These are phyloP conservation scores for Botrytis fragariae DNA, from an alignment of 2,329 filamentous ascomycete genomes.

Conservation along the genomic window DNA sequence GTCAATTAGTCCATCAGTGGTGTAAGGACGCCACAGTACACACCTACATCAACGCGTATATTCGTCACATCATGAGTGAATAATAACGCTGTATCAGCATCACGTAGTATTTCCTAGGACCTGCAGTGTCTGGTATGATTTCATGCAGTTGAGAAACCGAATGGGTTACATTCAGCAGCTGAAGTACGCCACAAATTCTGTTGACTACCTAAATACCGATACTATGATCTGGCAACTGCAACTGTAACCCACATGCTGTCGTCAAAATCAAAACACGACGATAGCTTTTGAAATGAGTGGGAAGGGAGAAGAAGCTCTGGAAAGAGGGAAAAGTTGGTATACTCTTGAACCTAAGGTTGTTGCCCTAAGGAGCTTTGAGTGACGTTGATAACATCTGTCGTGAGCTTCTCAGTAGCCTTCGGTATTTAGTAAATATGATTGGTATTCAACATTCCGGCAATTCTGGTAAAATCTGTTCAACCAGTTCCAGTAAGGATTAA, in stretches of 20 bases:
- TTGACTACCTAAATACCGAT: slow-evolving; percentile 26
- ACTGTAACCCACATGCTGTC: not conserved
- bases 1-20: not conserved
- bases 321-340: slow-evolving; percentile 20
- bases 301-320: not conserved
- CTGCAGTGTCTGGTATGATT: slow-evolving; percentile 7
- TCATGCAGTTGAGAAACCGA: slow-evolving; percentile 9
- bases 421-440: not conserved
- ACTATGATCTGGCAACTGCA: slow-evolving; percentile 30
- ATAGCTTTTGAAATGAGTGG: not conserved
- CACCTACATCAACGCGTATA: too few species aligned
- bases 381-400: not conserved
- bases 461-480: not conserved
- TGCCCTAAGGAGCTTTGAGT: slow-evolving; percentile 20
- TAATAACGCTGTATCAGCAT: not conserved
- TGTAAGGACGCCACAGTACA: too few species aligned
- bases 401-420: not conserved
- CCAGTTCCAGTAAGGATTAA: not conserved
- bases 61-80: too few species aligned
- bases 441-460: not conserved
- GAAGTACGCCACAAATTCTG: slow-evolving; percentile 34
- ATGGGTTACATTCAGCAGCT: slow-evolving; percentile 32
- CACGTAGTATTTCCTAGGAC: not conserved
- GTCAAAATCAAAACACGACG: not conserved
- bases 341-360: slow-evolving; percentile 30